Base-by-base conservation (phyloP, 495 filamentous ascomycete species). In the Cryomyces antarcticus region DNA sequence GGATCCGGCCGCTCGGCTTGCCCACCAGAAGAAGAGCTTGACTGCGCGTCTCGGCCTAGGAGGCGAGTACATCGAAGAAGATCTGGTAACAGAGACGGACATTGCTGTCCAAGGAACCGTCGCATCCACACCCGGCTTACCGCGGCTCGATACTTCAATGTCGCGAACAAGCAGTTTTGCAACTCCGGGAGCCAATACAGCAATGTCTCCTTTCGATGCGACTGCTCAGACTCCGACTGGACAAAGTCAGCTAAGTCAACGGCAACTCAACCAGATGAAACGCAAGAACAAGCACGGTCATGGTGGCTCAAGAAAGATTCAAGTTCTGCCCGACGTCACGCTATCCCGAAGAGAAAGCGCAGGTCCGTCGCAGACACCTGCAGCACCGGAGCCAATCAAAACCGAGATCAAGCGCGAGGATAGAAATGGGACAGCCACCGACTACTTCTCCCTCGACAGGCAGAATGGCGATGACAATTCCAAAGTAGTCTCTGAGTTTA, bases 401-500 rank as follows among this genome's bases (percentile, higher is more conserved):
- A 50, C 68, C 9, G 73, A 77, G 48, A 56, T 63, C 34, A 69
- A 72, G 48, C 62, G 61, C 10, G 75, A 82, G 35, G 65, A 65
- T 5, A 56, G 59, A 17, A 66, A 65, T 47, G 63, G 63, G 34
- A 73, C 39, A 50, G 57, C 31, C 61, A 66, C 31, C 1, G 88
- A 96, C 50, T 93, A 93, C 57, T 93, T 96, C 58, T 86, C 71
- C 28, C 68, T 95, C 10, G 83, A 93, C 34, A 70, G 82, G 37
- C 60, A 68, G 9, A 73, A 76, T 41, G 72, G 74, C 0, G 84
- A 94, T 49, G 89, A 97, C 52, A 81, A 87, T 41, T 73, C 75
- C 0, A 95, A 94, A 52, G 72, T 97, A 34, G 80, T 94, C n/a
- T 78, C 85, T 9, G 89, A 96, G 54, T 93, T 88, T 66, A 96